Evolutionary conservation across 2,329 filamentous ascomycete genomes (phyloP), one percentile per base, ranked within the genome.

Genomic region (Escovopsis sp.): DNA sequence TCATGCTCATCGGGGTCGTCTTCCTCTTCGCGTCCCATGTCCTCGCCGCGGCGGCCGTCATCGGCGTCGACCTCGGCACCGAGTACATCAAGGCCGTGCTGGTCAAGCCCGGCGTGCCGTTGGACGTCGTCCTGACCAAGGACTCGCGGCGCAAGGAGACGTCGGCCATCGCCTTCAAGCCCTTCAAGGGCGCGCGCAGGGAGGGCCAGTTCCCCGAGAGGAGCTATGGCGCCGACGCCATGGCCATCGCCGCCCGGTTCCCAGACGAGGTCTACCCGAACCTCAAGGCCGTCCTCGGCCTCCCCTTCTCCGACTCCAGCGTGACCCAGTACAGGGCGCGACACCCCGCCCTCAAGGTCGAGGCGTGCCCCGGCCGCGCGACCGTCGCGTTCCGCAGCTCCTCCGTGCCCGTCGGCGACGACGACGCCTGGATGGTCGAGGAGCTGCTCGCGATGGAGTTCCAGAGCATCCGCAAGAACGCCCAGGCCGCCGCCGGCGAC

Each of bases 51-150:
- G 67, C 85, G 8, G 85, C 86, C 41, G 88, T 96, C 14, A 70
- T 98, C 16, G 91, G 91, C 48, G 75, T 98, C 54, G 91, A 98
- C 63, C 72, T 98, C 42, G 91, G 91, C 51, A 95, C 91, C 43
- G 86, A 94, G 61, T 95, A 94, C 66, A 84, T 98, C 67, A 98
- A 96, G 68, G 89, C 89, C 25, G 80, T 84, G 12, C 76, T 98
- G 35, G 89, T 98, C 47, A 96, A 96, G 66, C 91, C 91, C 2
- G 91, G 91, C 46, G 89, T 94, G 40, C 91, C 91, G 10, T 84
- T 98, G 58, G 91, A 98, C 51, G 96, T 98, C 50, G 89, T 98
- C 60, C 74, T 95, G 43, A 95, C 88, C 27, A 98, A 96, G 61
- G 91, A 98, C 65, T 95, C 91, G 27, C 84, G 94, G 62, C 82